phyloP scores from a whole-genome alignment of 495 filamentous ascomycete genomes.

The Trichoderma erinaceum region DNA sequence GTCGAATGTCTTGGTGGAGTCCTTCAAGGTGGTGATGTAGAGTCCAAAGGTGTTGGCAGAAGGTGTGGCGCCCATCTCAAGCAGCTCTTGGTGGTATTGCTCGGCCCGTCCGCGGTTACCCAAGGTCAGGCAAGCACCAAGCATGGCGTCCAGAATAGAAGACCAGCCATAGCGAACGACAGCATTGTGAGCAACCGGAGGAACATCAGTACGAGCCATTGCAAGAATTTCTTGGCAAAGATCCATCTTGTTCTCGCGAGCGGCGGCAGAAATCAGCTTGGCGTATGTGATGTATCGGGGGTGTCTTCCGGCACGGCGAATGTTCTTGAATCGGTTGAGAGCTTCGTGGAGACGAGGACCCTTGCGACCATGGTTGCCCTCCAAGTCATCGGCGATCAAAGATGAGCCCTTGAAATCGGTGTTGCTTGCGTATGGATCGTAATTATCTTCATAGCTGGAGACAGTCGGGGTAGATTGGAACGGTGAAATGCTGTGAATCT shows the following conservation, averaged over 20 bases:
- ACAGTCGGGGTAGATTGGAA: constrained; percentile 33
- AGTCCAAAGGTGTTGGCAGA: constrained; percentile 96
- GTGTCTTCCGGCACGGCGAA: constrained; percentile 84
- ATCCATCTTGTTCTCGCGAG: constrained; percentile 70
- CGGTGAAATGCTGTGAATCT: constrained; percentile 30
- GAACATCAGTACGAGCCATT: constrained; percentile 83
- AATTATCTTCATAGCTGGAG: constrained; percentile 62
- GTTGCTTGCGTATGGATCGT: constrained; percentile 81
- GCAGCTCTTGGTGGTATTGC: constrained; percentile 83
- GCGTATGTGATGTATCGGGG: constrained; percentile 94
- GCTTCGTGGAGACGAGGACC: constrained; percentile 72
- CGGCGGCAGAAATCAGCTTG: constrained; percentile 86
- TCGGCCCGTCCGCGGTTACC: constrained; percentile 73
- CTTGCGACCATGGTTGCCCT: constrained; percentile 61
- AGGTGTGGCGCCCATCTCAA: constrained; percentile 79
- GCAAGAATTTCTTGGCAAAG: constrained; percentile 78
- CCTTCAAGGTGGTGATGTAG: constrained; percentile 94
- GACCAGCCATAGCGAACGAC: constrained; percentile 91
- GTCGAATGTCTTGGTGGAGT: constrained; percentile 93
- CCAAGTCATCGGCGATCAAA: constrained; percentile 80
- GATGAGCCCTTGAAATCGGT: constrained; percentile 90
- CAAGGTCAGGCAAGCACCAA: constrained; percentile 80
- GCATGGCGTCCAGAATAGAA: constrained; percentile 91
- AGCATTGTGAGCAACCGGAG: constrained; percentile 70
- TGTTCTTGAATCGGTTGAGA: constrained; percentile 76